These are phyloP conservation scores for Hagleromyces aurorensis DNA, from an alignment of 805 yeast species.

Conservation along the genomic window DNA sequence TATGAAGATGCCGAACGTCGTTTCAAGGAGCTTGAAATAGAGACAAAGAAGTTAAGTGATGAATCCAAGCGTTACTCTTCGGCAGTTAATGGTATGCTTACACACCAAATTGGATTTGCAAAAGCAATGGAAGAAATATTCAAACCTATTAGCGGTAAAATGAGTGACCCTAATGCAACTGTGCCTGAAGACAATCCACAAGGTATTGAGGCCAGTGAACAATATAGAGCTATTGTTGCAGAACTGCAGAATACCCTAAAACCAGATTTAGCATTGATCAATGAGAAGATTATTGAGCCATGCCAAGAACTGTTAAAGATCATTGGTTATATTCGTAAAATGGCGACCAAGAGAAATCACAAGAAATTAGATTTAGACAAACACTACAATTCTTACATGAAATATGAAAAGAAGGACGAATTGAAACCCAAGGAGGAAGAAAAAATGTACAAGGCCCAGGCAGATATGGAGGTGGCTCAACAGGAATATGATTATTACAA, in stretches of 20 bases:
- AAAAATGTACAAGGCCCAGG: constrained; percentile 79
- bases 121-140: constrained; percentile 92
- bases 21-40: constrained; percentile 83
- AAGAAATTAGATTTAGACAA: constrained; percentile 92
- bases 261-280: constrained; percentile 91
- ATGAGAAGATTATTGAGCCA: constrained; percentile 80
- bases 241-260: constrained; percentile 79
- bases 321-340: constrained; percentile 76
- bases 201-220: constrained; percentile 91
- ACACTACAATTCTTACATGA: constrained; percentile 58
- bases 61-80: constrained; percentile 85
- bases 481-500: constrained; percentile 95
- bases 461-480: constrained; percentile 81
- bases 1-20: constrained; percentile 94
- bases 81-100: constrained; percentile 90
- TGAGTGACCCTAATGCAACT: constrained; percentile 80
- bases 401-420: constrained; percentile 76
- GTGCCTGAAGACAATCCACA: constrained; percentile 93
- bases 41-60: constrained; percentile 81
- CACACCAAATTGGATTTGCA: constrained; percentile 91
- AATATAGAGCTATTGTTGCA: constrained; percentile 77
- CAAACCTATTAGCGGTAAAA: constrained; percentile 89
- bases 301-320: constrained; percentile 84
- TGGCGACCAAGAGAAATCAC: constrained; percentile 93
- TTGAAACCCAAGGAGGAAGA: constrained; percentile 86